phyloP scores from a whole-genome alignment of 2,329 filamentous ascomycete genomes.

The Beauveria brongniartii region DNA sequence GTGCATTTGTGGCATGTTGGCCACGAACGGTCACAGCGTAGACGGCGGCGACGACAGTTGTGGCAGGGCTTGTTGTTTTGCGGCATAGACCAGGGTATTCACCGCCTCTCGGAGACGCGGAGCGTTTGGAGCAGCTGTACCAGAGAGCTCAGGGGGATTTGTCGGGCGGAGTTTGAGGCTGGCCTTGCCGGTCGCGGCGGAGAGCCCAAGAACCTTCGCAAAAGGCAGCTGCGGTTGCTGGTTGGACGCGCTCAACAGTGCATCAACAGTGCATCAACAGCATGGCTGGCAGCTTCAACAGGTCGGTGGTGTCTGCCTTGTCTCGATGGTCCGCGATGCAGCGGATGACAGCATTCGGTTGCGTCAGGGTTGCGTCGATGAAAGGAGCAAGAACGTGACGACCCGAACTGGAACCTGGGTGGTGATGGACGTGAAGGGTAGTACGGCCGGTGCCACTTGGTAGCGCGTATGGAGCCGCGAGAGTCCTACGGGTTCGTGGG shows the following conservation, averaged over 20 bases:
- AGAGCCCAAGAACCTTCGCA: background rate
- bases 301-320: background rate
- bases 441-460: background rate
- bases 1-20: constrained; percentile 53
- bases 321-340: background rate
- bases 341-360: background rate
- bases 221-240: constrained; percentile 1
- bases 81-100: constrained; percentile 17
- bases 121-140: background rate
- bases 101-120: background rate
- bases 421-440: background rate
- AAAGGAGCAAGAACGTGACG: constrained; percentile 1
- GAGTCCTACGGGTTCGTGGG: background rate
- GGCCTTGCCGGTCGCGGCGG: background rate
- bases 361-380: constrained; percentile 8
- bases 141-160: background rate
- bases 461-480: background rate
- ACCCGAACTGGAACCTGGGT: background rate
- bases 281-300: constrained; percentile 3
- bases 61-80: constrained; percentile 43
- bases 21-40: constrained; percentile 53
- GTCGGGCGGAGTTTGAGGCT: background rate
- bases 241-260: constrained; percentile 5
- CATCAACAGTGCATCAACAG: constrained; percentile 9
- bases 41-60: constrained; percentile 52